These are phyloP conservation scores for Pleurotus djamor DNA, from an alignment of 768 basidiomycete genomes.

Conservation along the genomic window DNA sequence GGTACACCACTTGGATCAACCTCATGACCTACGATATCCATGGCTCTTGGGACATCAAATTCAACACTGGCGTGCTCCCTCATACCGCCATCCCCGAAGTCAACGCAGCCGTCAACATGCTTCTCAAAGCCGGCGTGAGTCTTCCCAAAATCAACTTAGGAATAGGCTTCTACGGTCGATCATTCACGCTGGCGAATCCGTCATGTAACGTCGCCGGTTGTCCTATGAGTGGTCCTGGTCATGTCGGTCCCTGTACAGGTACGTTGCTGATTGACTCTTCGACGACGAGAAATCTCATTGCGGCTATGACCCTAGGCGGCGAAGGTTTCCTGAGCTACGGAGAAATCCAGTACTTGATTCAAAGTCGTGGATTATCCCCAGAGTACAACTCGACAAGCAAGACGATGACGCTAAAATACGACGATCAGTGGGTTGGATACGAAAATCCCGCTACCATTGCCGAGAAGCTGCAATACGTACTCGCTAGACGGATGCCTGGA, in stretches of 20 bases:
- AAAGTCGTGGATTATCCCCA: neutral
- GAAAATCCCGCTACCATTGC: conserved; percentile 8
- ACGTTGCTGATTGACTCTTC: neutral
- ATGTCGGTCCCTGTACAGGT: neutral
- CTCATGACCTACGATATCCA: conserved; percentile 8
- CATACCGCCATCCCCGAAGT: conserved; percentile 7
- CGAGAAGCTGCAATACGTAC: conserved; percentile 6
- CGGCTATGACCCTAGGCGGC: neutral
- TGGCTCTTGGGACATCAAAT: conserved; percentile 9
- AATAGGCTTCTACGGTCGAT: conserved; percentile 5
- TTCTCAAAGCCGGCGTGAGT: conserved; percentile 4
- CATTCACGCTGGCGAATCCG: conserved; percentile 4
- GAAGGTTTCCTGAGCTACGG: conserved; percentile 6
- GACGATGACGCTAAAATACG: conserved; percentile 3
- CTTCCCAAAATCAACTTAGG: conserved; percentile 7
- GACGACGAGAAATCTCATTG: neutral
- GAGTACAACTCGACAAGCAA: conserved; percentile 2
- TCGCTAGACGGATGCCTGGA: conserved; percentile 7
- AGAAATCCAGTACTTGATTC: conserved; percentile 8
- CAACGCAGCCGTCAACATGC: conserved; percentile 4
- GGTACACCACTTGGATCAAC: conserved; percentile 7
- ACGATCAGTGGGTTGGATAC: conserved; percentile 8
- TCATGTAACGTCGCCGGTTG: conserved; percentile 4
- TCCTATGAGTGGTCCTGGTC: neutral
- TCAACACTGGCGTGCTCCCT: conserved; percentile 5